Evolutionary conservation across 2,329 filamentous ascomycete genomes (phyloP), one percentile per base, ranked within the genome.

Genomic region (Fusarium pseudonygamai): DNA sequence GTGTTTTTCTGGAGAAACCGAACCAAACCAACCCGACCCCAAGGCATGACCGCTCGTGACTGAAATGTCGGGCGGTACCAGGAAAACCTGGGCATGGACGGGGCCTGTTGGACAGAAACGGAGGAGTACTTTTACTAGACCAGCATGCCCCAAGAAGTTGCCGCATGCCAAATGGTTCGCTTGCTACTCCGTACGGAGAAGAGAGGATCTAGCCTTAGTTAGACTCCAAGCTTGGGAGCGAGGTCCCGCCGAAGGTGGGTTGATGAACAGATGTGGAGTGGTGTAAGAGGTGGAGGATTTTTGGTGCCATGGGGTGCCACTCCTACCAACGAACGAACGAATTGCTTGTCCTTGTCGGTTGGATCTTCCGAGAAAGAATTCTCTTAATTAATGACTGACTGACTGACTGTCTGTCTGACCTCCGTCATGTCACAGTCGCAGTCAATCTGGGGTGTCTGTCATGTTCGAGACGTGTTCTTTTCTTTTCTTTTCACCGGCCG

Each of bases 221-320:
- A 75, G 75, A 69, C 65, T 56, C 50, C 55, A 73, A 64, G 67
- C 68, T 75, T 76, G 67, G 32, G 72, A 77, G 75, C 76, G 74
- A 78, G 72, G 76, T 78, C 76, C 76, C 76, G 76, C 76, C 76
- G 76, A 78, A 67, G 76, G 74, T 74, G 76, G 75, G 75, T 78
- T 71, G 75, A 75, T 73, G 75, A 70, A 75, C 72, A 78, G 76
- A 77, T 76, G 76, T 76, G 76, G 76, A 77, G 72, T 66, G 72
- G 69, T 72, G 72, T 69, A 74, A 74, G 69, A 74, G 72, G 72
- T 77, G 75, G 76, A 73, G 74, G 69, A 76, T 67, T 74, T 55
- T 74, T 50, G 56, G 65, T 61, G 64, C 56, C 69, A 71, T 75
- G 67, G 73, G 64, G 71, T 73, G 71, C 60, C 70, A 73, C 66